Percentiles rank a stretch among this genome's conserved stretches.
These are phyloP conservation scores for Moringa oleifera DNA, from an alignment of 345 rosid genomes.

Conservation along the genomic window DNA sequence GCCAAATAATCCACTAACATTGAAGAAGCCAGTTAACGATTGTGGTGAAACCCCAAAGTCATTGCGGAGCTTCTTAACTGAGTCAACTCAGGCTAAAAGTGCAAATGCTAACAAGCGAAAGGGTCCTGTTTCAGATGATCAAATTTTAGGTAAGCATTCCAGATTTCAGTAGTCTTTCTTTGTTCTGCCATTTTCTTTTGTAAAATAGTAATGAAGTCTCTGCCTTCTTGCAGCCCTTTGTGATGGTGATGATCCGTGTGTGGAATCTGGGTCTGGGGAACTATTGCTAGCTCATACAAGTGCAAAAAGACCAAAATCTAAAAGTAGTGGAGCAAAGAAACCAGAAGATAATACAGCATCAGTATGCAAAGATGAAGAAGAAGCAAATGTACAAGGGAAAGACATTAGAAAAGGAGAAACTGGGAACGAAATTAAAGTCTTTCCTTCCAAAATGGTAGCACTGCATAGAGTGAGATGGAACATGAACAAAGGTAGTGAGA, in stretches of 20 bases:
- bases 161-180: not conserved
- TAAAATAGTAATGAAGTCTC: not conserved
- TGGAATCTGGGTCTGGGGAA: slow-evolving; percentile 40
- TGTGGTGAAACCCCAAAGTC: slow-evolving; percentile 31
- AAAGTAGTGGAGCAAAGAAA: slow-evolving; percentile 16
- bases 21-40: slow-evolving; percentile 43
- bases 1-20: slow-evolving; percentile 32
- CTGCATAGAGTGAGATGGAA: slow-evolving; percentile 84
- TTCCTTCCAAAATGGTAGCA: slow-evolving; percentile 60
- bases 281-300: slow-evolving; percentile 19
- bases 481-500: slow-evolving; percentile 79
- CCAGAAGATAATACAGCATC: slow-evolving; percentile 19
- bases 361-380: slow-evolving; percentile 17
- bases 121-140: slow-evolving; percentile 16
- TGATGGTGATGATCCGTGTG: slow-evolving; percentile 31
- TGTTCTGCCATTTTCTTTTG: not conserved
- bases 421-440: slow-evolving; percentile 15
- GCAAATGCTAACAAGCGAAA: slow-evolving; percentile 17
- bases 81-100: slow-evolving; percentile 25
- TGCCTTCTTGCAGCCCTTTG: slow-evolving; percentile 41
- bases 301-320: slow-evolving; percentile 26
- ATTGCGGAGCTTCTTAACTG: slow-evolving; percentile 29
- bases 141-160: slow-evolving; percentile 28
- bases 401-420: slow-evolving; percentile 16
- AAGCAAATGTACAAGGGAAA: slow-evolving; percentile 5